Base-by-base conservation (phyloP, 257 asterid genomes). In the Linderniella brevidens region DNA sequence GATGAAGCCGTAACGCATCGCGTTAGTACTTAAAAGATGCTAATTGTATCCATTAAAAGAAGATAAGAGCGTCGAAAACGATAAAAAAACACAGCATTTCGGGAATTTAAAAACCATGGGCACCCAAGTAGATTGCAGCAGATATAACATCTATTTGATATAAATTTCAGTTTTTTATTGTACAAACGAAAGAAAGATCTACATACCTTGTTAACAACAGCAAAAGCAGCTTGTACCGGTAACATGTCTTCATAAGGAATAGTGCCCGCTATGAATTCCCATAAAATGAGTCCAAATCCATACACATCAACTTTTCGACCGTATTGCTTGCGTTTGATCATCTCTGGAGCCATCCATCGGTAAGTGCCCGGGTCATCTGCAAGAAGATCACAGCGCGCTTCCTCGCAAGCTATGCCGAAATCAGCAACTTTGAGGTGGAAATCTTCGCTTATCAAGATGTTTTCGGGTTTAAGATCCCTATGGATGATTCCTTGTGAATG, bases 311-410 rank as follows among this genome's bases (percentile, higher is more conserved):
- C 92, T 55, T 73, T 76, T 51, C 64, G 52, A 25, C 80, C 74
- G 13, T 76, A 73, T 43, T 59, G 72, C 63, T 73, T 73, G 14
- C 74, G 60, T 53, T 66, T 76, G 49, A 79, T 76, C 86, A 79
- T 79, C 66, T 79, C 92, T 0, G 92, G 92, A 13, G 92, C 92
- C 92, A 79, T 79, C 92, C 92, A 80, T 25, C 93, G 82, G 45
- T 75, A 81, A 37, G 93, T 75, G 13, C 93, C 93, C 0, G 90
- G 86, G 41, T 77, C 92, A 62, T 81, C 88, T 4, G 70, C 72
- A 41, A 81, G 51, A 37, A 65, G 67, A 60, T 81, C 88, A 64
- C 93, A 76, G 36, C 58, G 56, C 3, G 74, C 80, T 59, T 73
- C 81, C 62, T 82, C 81, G 17, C 93, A 82, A 19, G 84, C 86